These are phyloP conservation scores for Colletotrichum sp. DNA, from an alignment of 2,329 filamentous ascomycete genomes.

Conservation along the genomic window DNA sequence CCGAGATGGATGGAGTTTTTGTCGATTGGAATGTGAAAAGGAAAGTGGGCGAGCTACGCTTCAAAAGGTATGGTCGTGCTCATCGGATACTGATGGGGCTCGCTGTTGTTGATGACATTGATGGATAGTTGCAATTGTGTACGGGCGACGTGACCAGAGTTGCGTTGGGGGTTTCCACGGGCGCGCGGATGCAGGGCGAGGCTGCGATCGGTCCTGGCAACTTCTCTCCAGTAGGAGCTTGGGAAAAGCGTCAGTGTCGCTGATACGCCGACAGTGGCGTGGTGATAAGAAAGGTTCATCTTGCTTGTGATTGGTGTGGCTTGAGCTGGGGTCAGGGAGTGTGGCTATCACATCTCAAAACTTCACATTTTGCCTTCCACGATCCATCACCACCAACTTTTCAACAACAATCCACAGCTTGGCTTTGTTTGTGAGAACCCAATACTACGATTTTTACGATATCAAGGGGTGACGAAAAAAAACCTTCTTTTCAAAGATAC, in stretches of 20 bases:
- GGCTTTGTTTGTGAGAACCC: background rate
- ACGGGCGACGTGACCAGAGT: background rate
- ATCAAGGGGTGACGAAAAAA: background rate
- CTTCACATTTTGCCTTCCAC: conserved; percentile 7
- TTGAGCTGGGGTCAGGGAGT: background rate
- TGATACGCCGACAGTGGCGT: background rate
- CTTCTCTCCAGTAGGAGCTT: conserved; percentile 20
- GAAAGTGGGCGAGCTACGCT: background rate
- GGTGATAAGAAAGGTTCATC: background rate
- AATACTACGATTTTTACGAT: background rate
- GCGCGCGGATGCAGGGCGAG: conserved; percentile 18
- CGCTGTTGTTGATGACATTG: conserved; percentile 5
- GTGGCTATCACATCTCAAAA: conserved; percentile 18
- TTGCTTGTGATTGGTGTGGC: background rate
- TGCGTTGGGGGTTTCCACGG: conserved; percentile 8
- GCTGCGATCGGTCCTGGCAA: conserved; percentile 19
- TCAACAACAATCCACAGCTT: background rate
- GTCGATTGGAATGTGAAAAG: background rate
- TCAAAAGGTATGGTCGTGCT: background rate
- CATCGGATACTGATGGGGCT: background rate
- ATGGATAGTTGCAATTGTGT: background rate
- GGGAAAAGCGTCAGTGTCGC: conserved; percentile 15
- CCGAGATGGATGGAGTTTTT: background rate
- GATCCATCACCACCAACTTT: background rate
- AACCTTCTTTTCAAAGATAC: background rate